A percentile compares a stretch with the other conserved stretches of the same genome.
These are phyloP conservation scores for Brassica juncea DNA, from an alignment of 345 rosid species.

Conservation along the genomic window DNA sequence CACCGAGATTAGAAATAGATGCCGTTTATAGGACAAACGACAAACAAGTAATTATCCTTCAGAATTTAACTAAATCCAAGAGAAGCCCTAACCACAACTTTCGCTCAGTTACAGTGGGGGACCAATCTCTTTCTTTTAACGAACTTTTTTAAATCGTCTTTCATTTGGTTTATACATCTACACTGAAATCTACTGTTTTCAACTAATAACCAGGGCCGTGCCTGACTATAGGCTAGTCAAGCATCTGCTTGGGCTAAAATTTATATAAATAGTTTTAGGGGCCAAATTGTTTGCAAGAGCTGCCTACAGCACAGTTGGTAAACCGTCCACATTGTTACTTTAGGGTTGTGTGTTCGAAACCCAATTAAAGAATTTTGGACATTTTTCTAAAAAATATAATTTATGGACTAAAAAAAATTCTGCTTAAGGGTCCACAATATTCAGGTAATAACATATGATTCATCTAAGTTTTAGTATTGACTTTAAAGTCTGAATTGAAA, in stretches of 20 bases:
- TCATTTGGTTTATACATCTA: background rate
- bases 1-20: slow-evolving; percentile 13
- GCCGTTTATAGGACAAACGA: slow-evolving; percentile 11
- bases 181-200: background rate
- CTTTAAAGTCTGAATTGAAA: background rate
- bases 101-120: slow-evolving; percentile 15
- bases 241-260: too few relatives aligned
- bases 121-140: background rate
- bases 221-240: too few relatives aligned
- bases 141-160: background rate
- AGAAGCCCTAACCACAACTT: slow-evolving; percentile 40
- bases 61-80: slow-evolving; percentile 28
- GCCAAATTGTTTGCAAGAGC: too few relatives aligned
- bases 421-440: too few relatives aligned
- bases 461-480: background rate
- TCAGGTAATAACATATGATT: background rate
- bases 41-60: slow-evolving; percentile 10
- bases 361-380: too few relatives aligned
- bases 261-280: too few relatives aligned
- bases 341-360: too few relatives aligned
- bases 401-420: too few relatives aligned
- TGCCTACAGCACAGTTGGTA: too few relatives aligned
- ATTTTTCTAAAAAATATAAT: too few relatives aligned
- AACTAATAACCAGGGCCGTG: background rate
- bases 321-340: too few relatives aligned